These are phyloP conservation scores for Diaporthe ampelina DNA, from an alignment of 2,329 filamentous ascomycete genomes.

Conservation along the genomic window DNA sequence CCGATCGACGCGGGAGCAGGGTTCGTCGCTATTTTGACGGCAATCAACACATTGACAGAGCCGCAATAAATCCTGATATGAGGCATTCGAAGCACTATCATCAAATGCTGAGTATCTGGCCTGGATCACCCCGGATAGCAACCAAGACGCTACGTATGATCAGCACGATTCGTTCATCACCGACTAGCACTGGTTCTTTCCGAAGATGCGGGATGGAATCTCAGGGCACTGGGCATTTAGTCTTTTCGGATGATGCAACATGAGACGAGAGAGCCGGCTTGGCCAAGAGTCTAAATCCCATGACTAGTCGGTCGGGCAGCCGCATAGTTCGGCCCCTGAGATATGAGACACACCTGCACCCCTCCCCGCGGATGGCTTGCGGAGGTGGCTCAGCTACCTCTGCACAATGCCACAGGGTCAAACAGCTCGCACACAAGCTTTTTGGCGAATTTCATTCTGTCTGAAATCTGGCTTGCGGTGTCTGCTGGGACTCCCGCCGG, in stretches of 20 bases:
- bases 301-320: conserved; percentile 8
- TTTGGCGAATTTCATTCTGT: background rate
- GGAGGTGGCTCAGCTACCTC: conserved; percentile 27
- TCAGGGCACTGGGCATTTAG: conserved; percentile 5
- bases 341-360: conserved; percentile 21
- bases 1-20: too few species aligned
- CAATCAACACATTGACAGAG: too few species aligned
- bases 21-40: too few species aligned
- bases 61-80: background rate
- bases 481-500: background rate
- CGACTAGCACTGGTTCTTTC: background rate
- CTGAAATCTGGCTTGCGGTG: background rate
- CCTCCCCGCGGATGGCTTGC: conserved; percentile 9
- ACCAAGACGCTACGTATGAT: conserved; percentile 10
- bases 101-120: background rate
- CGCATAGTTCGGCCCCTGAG: conserved; percentile 20
- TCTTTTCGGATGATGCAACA: conserved; percentile 23
- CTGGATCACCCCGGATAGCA: background rate
- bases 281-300: conserved; percentile 9
- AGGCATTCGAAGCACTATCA: background rate
- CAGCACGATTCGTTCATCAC: conserved; percentile 13
- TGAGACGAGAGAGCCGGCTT: conserved; percentile 29
- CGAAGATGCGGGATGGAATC: background rate
- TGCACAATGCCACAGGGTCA: background rate
- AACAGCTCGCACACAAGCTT: conserved; percentile 7